Base-by-base conservation (phyloP, 805 yeast species). In the Pichia sporocuriosa region DNA sequence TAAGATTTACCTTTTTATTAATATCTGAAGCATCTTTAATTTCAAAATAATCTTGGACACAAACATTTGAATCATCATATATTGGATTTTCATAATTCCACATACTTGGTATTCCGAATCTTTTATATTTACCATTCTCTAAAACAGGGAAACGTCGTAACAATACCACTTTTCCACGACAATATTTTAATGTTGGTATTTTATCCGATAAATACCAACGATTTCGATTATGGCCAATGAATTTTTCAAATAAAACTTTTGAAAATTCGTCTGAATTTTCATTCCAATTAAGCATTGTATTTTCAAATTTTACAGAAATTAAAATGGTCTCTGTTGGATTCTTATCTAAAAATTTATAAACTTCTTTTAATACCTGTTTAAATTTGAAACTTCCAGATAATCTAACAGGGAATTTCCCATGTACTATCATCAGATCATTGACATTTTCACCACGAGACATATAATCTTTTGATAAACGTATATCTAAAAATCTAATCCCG, bases 21-120 rank as follows among this genome's bases (percentile, higher is more conserved):
- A 82, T 70, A 51, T 77, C 86, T 7, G 65, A 67, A 8, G 63
- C 67, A 30, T 62, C 57, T 44, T 69, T 65, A 43, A 84, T 67
- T 56, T 81, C 88, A 62, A 84, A 80, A 65, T 69, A 82, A 59
- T 84, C 93, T 61, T 84, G 93, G 15, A 83, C 84, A 20, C 72
- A 75, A 53, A 79, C 66, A 3, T 53, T 27, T 10, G 83, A 84
- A 40, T 81, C 65, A 55, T 80, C 85, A 52, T 80, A 86, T 45
- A 75, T 75, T 8, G 75, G 68, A 47, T 82, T 71, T 59, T 81
- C 80, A 62, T 80, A 79, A 25, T 60, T 51, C 89, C 90, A 84
- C 4, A 77, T 60, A 11, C 88, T 88, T 25, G 80, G 79, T 44
- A 83, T 73, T 10, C 93, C 93, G 51, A 71, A 75, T 26, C 69